A percentile compares a stretch with the other conserved stretches of the same genome.
Evolutionary conservation across 495 filamentous ascomycete genomes (phyloP).

Genomic region (Xanthoparmelia taractica): DNA sequence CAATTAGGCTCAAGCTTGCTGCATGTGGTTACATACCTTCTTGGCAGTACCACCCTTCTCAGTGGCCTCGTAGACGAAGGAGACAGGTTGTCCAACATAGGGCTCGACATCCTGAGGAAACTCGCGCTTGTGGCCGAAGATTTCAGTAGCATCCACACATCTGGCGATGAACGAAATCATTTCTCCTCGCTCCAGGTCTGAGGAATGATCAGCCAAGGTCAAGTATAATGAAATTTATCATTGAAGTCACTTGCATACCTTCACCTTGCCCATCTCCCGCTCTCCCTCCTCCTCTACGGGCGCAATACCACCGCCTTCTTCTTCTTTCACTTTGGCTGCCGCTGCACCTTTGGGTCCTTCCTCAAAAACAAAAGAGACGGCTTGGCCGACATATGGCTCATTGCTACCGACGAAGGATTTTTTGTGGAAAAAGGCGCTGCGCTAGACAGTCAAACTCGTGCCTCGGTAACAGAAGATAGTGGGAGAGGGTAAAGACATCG

Average conservation of each 20-base stretch:
- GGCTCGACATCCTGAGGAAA: conserved; percentile 9
- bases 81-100: conserved; percentile 16
- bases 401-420: conserved; percentile 1
- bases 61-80: conserved; percentile 8
- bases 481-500: neutral
- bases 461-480: neutral
- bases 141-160: neutral
- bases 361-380: conserved; percentile 16
- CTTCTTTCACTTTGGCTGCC: conserved; percentile 12
- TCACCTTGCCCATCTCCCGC: conserved; percentile 18
- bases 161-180: conserved; percentile 17
- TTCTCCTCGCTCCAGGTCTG: conserved; percentile 13
- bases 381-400: conserved; percentile 14
- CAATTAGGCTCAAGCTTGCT: neutral
- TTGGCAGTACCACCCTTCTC: conserved; percentile 19
- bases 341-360: conserved; percentile 15
- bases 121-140: conserved; percentile 19
- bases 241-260: neutral
- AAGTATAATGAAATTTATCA: neutral
- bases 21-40: neutral
- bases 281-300: conserved; percentile 10
- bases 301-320: conserved; percentile 7
- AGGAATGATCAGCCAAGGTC: neutral
- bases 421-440: conserved; percentile 15
- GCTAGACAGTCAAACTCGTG: neutral